These are phyloP conservation scores for Trichophyton schoenleinii DNA, from an alignment of 2,329 filamentous ascomycete species.

Conservation along the genomic window DNA sequence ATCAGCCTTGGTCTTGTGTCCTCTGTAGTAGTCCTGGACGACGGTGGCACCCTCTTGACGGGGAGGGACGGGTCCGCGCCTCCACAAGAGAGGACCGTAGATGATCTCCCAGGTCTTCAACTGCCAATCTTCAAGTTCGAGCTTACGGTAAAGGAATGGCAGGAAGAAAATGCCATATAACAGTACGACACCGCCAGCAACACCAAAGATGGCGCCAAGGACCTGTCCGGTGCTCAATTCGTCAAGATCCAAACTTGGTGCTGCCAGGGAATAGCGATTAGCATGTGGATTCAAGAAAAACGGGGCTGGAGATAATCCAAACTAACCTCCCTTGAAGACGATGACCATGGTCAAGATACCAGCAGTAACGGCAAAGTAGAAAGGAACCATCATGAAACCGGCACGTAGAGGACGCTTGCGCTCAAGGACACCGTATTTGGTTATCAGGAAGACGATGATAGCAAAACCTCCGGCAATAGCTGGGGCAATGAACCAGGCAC, in stretches of 20 bases:
- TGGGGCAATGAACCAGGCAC: slow-evolving; percentile 40
- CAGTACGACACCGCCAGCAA: slow-evolving; percentile 22
- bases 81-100: slow-evolving; percentile 31
- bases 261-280: background rate
- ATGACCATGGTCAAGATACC: slow-evolving; percentile 47
- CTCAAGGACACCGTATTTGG: slow-evolving; percentile 41
- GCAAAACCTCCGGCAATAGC: slow-evolving; percentile 37
- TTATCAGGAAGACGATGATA: slow-evolving; percentile 37
- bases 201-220: slow-evolving; percentile 22
- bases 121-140: slow-evolving; percentile 24
- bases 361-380: slow-evolving; percentile 39
- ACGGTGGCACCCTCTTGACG: slow-evolving; percentile 22
- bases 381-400: slow-evolving; percentile 37
- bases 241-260: slow-evolving; percentile 16
- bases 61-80: slow-evolving; percentile 31
- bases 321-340: slow-evolving; percentile 26
- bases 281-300: background rate
- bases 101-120: slow-evolving; percentile 24
- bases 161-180: slow-evolving; percentile 27
- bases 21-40: slow-evolving; percentile 32
- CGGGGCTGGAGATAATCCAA: slow-evolving; percentile 28
- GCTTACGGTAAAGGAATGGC: slow-evolving; percentile 25
- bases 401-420: slow-evolving; percentile 38
- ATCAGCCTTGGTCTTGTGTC: slow-evolving; percentile 9
- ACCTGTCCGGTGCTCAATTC: slow-evolving; percentile 21